These are phyloP conservation scores for Paradendryphiella salina DNA, from an alignment of 2,329 filamentous ascomycete genomes.

Conservation along the genomic window DNA sequence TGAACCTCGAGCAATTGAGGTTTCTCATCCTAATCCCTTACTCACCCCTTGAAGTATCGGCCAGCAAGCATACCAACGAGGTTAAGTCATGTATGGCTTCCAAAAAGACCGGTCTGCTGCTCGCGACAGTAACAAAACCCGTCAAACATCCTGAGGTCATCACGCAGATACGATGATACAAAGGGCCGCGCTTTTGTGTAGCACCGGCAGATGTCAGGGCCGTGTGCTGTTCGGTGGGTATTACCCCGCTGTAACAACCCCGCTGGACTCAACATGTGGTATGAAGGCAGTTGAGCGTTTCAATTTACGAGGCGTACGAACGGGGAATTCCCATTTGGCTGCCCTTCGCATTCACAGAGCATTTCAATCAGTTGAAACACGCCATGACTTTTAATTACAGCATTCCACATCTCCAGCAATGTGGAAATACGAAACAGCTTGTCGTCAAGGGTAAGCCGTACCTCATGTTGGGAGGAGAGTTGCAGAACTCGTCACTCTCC, in stretches of 20 bases:
- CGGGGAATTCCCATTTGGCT: background rate
- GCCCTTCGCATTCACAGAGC: background rate
- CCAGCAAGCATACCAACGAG: too few species aligned
- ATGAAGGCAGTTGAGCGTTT: background rate
- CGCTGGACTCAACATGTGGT: background rate
- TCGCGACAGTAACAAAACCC: too few species aligned
- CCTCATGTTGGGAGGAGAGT: constrained; percentile 51
- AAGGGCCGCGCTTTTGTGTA: constrained; percentile 5
- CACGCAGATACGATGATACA: background rate
- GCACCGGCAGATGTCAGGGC: constrained; percentile 8
- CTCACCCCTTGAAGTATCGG: too few species aligned
- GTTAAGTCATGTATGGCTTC: too few species aligned
- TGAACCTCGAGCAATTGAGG: too few species aligned
- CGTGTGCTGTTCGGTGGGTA: background rate
- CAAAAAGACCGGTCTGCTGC: too few species aligned
- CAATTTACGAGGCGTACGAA: too few species aligned
- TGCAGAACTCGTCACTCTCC: constrained; percentile 55
- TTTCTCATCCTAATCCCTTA: too few species aligned
- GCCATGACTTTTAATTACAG: constrained; percentile 7
- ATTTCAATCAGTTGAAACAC: background rate
- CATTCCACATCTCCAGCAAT: constrained; percentile 29
- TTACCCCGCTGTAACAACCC: constrained; percentile 7
- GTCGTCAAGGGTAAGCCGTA: constrained; percentile 52
- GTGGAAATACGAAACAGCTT: constrained; percentile 41
- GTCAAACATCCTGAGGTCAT: background rate